A percentile compares a stretch with the other conserved stretches of the same genome.
Conservation (phyloP, 176 grass and related monocot species). For the Oryza nivara region DNA sequence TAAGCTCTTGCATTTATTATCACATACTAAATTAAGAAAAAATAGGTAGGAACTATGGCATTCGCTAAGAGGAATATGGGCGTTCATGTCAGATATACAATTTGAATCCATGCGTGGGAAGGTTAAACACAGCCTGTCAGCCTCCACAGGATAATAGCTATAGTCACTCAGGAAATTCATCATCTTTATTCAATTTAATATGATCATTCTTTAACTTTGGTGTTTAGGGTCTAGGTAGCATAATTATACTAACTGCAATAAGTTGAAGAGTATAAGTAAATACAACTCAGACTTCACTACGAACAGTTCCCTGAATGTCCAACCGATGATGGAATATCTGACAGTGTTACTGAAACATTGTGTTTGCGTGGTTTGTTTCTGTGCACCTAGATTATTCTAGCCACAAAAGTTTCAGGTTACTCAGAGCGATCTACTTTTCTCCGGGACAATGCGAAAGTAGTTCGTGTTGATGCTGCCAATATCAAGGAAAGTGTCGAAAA, state of each 20-base stretch:
- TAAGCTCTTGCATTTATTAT: background rate
- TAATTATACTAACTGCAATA: constrained; percentile 1
- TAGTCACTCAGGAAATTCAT: background rate
- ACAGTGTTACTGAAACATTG: constrained; percentile 15
- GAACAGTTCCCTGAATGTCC: background rate
- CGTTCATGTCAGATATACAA: background rate
- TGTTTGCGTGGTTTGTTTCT: background rate
- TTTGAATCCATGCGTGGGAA: background rate
- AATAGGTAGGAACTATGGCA: background rate
- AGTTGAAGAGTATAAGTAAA: constrained; percentile 13
- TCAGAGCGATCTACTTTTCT: constrained; percentile 62
- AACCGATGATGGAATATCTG: background rate
- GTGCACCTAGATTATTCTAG: constrained; percentile 69
- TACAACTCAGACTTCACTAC: background rate
- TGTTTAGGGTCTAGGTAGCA: background rate
- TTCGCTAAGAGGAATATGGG: background rate
- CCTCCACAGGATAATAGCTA: background rate
- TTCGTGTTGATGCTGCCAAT: constrained; percentile 76
- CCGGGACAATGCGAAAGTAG: constrained; percentile 57
- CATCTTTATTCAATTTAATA: background rate
- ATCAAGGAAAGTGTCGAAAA: constrained; percentile 92
- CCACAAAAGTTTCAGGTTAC: constrained; percentile 89
- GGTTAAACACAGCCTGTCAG: background rate
- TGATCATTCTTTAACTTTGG: background rate
- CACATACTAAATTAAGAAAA: background rate